Percentiles rank a stretch among this genome's conserved stretches.
These are phyloP conservation scores for Oidiodendron maius DNA, from an alignment of 495 filamentous ascomycete species.

Conservation along the genomic window DNA sequence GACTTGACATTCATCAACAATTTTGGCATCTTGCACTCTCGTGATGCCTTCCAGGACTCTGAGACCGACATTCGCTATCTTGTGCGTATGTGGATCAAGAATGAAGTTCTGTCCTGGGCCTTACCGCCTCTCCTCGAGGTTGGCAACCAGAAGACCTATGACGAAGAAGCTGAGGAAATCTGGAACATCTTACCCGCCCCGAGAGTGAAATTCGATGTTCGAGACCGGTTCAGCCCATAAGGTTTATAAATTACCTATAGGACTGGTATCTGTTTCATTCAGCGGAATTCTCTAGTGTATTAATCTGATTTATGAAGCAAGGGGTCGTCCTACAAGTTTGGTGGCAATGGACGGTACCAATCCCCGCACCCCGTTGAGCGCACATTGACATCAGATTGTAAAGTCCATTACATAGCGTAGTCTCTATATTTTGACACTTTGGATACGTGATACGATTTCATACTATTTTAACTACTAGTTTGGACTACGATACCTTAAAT, in stretches of 20 bases:
- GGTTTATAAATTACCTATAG: neutral
- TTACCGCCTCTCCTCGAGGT: no score
- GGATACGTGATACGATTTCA: no score
- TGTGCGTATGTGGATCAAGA: constrained; percentile 34
- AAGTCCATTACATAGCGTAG: no score
- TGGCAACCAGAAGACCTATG: neutral
- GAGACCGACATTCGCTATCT: constrained; percentile 27
- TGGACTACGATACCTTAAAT: no score
- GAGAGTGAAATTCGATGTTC: neutral
- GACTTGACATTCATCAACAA: constrained; percentile 78
- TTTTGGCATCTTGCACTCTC: constrained; percentile 60
- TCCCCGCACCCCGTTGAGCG: no score
- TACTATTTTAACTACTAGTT: no score
- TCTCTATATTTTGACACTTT: no score
- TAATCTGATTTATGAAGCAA: no score
- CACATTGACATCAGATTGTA: no score
- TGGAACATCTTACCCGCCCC: neutral
- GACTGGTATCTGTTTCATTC: neutral
- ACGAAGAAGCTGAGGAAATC: neutral
- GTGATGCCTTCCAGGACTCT: constrained; percentile 52
- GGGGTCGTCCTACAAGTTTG: no score
- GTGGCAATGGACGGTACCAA: no score
- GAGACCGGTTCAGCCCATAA: neutral
- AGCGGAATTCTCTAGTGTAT: neutral
- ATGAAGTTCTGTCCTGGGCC: constrained; percentile 29